These are phyloP conservation scores for Saccharomyces cerevisiae DNA, from an alignment of 805 yeast genomes.

Conservation along the genomic window DNA sequence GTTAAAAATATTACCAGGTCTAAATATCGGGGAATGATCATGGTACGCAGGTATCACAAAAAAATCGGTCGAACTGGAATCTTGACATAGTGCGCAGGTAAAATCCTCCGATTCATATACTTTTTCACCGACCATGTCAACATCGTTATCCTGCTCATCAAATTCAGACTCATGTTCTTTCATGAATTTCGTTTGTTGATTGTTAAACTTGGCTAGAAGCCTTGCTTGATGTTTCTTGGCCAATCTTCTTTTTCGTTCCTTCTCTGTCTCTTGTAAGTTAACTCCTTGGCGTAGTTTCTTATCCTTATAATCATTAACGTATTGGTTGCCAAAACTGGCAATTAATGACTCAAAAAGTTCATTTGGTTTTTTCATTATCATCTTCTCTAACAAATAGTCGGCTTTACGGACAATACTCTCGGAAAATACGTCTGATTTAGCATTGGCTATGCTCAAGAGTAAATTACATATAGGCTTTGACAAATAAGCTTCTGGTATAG, in stretches of 20 bases:
- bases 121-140: constrained; percentile 32
- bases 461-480: constrained; percentile 49
- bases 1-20: constrained; percentile 32
- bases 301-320: constrained; percentile 42
- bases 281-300: constrained; percentile 36
- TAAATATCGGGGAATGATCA: constrained; percentile 39
- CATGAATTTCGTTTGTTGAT: constrained; percentile 69
- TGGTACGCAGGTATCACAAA: constrained; percentile 54
- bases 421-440: constrained; percentile 36
- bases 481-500: constrained; percentile 40
- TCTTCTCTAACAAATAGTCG: constrained; percentile 42
- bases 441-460: constrained; percentile 43
- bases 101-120: constrained; percentile 20
- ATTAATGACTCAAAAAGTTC: constrained; percentile 43
- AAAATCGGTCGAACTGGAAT: constrained; percentile 39
- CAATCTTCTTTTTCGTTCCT: constrained; percentile 46
- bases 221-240: constrained; percentile 57
- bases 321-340: constrained; percentile 50
- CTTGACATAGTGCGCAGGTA: constrained; percentile 56
- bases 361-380: constrained; percentile 41
- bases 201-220: constrained; percentile 53
- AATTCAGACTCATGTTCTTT: constrained; percentile 39
- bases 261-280: constrained; percentile 41
- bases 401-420: constrained; percentile 46
- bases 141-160: constrained; percentile 36